These are phyloP conservation scores for Musa schizocarpa DNA, from an alignment of 176 grass and related monocot genomes.

Conservation along the genomic window DNA sequence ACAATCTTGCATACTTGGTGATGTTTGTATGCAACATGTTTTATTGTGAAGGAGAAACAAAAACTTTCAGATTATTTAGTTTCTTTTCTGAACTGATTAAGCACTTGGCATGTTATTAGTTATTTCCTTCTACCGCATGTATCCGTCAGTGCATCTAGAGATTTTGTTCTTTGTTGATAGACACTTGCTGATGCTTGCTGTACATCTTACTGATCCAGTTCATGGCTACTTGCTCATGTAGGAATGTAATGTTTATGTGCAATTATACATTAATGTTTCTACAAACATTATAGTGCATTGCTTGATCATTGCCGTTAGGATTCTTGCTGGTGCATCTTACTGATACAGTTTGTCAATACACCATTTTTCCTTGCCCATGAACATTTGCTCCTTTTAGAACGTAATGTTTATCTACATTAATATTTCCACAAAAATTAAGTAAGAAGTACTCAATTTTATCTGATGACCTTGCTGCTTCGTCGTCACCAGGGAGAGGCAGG, in stretches of 20 bases:
- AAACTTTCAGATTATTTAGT: neutral
- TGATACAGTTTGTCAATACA: no score
- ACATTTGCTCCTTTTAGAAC: no score
- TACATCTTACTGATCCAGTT: neutral
- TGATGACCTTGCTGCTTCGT: slow-evolving; percentile 25
- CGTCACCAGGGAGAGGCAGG: slow-evolving; percentile 73
- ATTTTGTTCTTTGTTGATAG: neutral
- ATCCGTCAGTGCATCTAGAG: neutral
- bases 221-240: neutral
- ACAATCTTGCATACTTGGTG: no score
- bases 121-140: neutral
- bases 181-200: neutral
- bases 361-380: no score
- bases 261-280: no score
- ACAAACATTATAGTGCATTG: no score
- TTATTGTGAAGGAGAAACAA: neutral
- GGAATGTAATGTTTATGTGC: no score
- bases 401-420: neutral
- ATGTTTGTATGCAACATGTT: neutral
- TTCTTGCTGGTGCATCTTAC: no score
- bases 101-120: neutral
- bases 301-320: no score
- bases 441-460: slow-evolving; percentile 27
- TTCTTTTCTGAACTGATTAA: neutral
- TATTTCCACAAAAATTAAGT: slow-evolving; percentile 12